Base-by-base conservation (phyloP, 2,329 filamentous ascomycete genomes). In the Phialophora chinensis region DNA sequence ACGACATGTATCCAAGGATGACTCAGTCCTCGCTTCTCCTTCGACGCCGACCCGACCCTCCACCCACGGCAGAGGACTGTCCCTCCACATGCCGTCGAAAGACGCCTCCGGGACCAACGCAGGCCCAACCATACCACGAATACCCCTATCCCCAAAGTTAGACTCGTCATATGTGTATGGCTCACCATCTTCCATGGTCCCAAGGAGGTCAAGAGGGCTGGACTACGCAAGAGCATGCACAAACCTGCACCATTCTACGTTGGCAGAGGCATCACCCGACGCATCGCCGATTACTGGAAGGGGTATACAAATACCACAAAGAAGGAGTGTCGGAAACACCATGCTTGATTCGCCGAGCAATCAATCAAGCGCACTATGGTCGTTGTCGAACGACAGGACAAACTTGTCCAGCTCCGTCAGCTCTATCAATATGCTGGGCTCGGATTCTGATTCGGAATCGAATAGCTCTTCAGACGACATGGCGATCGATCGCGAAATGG, bases 201-300 rank as follows among this genome's bases (percentile, higher is more conserved):
- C 94, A 20, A 88, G 94, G 70, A 89, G 93, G 68, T 97, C 93
- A 33, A 88, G 94, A 63, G 94, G 94, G 52, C 84, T 97, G 67
- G 94, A 98, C 79, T 98, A 97, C 78, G 94, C 94, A 49, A 87
- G 94, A 72, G 93, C 93, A 11, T 95, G 92, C 69, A 97, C 94
- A 11, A 96, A 93, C 76, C 84, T 99, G 25, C 95, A 98, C 79
- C 95, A 98, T 78, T 97, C 94, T 17, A 98, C 91, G 0, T 86
- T 98, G 8, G 93, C 94, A 63, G 92, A 97, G 76, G 91, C 91
- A 0, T 95, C 91, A 4, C 93, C 93, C 3, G 93, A 96, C 77
- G 95, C 92, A 0, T 97, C 93, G 0, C 95, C 95, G 0, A 89
- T 95, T 62, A 88, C 89, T 60, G 89, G 90, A 49, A 88, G 90